Evolutionary conservation across 768 basidiomycete species (phyloP).

Genomic region (Coprinopsis cinerea): DNA sequence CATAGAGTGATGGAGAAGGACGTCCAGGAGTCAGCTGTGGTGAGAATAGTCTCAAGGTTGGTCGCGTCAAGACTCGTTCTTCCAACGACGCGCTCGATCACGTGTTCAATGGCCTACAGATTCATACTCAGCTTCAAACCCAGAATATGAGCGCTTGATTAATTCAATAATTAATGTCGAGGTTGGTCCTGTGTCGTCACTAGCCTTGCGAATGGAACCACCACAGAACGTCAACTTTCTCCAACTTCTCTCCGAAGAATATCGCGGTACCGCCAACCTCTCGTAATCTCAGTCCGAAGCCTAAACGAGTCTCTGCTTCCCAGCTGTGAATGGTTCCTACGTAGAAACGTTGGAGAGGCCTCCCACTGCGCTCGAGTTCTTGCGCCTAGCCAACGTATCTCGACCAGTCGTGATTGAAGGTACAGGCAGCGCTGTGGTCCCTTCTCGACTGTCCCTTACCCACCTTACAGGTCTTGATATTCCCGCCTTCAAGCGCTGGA

Average conservation of each 20-base stretch:
- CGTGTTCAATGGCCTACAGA: background rate
- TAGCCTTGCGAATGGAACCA: background rate
- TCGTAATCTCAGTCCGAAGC: background rate
- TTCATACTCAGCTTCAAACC: no score
- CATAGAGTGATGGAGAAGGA: no score
- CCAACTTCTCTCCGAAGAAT: slow-evolving; percentile 33
- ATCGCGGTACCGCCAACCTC: slow-evolving; percentile 27
- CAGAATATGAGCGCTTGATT: no score
- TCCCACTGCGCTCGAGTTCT: slow-evolving; percentile 66
- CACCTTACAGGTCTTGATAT: slow-evolving; percentile 41
- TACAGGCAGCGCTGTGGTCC: slow-evolving; percentile 14
- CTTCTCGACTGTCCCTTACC: background rate
- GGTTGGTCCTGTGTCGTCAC: no score
- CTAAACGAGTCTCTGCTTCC: background rate
- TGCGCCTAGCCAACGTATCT: slow-evolving; percentile 58
- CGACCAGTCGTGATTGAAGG: slow-evolving; percentile 75
- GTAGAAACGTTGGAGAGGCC: slow-evolving; percentile 45
- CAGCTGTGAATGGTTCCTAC: slow-evolving; percentile 56
- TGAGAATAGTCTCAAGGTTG: no score
- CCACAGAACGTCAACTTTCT: background rate
- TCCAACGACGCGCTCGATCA: no score
- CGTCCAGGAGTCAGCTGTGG: no score
- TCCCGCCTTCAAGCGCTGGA: slow-evolving; percentile 55
- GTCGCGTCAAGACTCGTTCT: no score
- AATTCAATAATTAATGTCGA: no score